Percentiles rank a stretch among this genome's conserved stretches.
Evolutionary conservation across 495 filamentous ascomycete genomes (phyloP).

Genomic region (Chaetomium cochliodes): DNA sequence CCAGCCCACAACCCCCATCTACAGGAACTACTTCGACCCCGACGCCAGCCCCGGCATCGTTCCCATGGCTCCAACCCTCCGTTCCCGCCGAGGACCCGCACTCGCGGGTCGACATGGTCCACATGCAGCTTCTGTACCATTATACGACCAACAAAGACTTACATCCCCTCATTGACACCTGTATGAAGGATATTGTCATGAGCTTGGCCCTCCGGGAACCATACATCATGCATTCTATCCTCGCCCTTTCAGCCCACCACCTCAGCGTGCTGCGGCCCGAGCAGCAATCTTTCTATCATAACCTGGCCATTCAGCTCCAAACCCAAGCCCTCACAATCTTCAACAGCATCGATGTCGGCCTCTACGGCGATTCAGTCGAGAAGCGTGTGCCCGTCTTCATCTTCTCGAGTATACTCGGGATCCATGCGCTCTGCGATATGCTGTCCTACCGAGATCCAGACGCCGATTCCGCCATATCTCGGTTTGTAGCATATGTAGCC

Average conservation of each 20-base stretch:
- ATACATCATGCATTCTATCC: slow-evolving; percentile 47
- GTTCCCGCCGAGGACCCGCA: slow-evolving; percentile 13
- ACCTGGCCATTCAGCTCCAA: slow-evolving; percentile 50
- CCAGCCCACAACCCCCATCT: slow-evolving; percentile 13
- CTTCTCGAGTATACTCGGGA: slow-evolving; percentile 49
- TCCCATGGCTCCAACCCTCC: slow-evolving; percentile 13
- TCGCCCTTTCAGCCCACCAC: slow-evolving; percentile 50
- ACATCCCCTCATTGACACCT: slow-evolving; percentile 13
- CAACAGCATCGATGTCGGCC: slow-evolving; percentile 37
- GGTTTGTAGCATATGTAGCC: slow-evolving; percentile 42
- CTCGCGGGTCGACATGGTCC: slow-evolving; percentile 30
- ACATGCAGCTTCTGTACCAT: slow-evolving; percentile 41
- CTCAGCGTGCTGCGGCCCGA: slow-evolving; percentile 38
- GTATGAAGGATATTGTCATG: slow-evolving; percentile 21
- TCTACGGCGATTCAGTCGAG: slow-evolving; percentile 26
- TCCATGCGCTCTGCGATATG: slow-evolving; percentile 50
- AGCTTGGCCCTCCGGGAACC: slow-evolving; percentile 30
- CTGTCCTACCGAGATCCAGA: slow-evolving; percentile 33
- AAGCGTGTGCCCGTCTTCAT: slow-evolving; percentile 48
- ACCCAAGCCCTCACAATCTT: slow-evolving; percentile 48
- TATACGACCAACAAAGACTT: slow-evolving; percentile 24
- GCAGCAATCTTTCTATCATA: slow-evolving; percentile 39
- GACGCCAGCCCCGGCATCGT: not conserved
- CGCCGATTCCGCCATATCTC: slow-evolving; percentile 42
- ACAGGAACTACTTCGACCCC: slow-evolving; percentile 16